These are phyloP conservation scores for Rhodamnia argentea DNA, from an alignment of 345 rosid genomes.

Conservation along the genomic window DNA sequence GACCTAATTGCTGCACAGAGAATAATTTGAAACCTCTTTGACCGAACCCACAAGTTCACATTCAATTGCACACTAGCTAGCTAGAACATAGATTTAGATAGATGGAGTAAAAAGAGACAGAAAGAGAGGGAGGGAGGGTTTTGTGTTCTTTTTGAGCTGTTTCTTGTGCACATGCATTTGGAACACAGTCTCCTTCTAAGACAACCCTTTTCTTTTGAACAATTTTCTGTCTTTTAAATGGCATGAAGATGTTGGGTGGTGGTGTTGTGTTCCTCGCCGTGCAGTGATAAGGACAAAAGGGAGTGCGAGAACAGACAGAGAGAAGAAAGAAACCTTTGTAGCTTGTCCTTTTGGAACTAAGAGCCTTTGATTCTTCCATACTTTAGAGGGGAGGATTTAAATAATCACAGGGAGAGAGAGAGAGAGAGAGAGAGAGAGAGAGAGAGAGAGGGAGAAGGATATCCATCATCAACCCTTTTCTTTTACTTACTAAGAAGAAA, in stretches of 20 bases:
- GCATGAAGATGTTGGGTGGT: background rate
- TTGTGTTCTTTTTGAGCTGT: background rate
- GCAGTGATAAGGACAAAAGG: constrained; percentile 39
- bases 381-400: background rate
- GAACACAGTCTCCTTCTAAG: background rate
- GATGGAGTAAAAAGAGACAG: background rate
- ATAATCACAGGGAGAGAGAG: background rate
- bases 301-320: constrained; percentile 39
- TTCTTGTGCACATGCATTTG: background rate
- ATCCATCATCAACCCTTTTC: background rate
- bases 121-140: background rate
- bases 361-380: constrained; percentile 22
- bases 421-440: background rate
- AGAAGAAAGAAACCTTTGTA: constrained; percentile 30
- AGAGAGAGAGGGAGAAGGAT: background rate
- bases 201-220: background rate
- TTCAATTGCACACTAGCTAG: background rate
- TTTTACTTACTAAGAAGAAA: background rate
- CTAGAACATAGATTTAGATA: background rate
- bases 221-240: background rate
- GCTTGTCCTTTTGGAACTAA: constrained; percentile 1
- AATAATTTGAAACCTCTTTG: background rate
- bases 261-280: constrained; percentile 1
- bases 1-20: background rate
- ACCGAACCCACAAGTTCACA: background rate